Conservation (phyloP, 306 rosid species). For the Cucurbita pepo region DNA sequence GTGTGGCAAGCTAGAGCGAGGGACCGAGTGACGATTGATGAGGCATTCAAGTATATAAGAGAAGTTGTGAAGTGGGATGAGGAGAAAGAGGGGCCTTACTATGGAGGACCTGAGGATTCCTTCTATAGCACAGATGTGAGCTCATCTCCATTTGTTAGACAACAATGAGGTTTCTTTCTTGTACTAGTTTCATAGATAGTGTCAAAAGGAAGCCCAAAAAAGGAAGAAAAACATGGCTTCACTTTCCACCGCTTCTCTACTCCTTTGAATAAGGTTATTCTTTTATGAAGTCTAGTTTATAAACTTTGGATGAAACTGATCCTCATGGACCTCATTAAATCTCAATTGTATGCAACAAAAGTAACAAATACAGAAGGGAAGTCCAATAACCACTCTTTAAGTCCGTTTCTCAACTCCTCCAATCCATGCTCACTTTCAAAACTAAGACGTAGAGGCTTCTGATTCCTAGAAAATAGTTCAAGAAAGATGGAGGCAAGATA, state of each 20-base stretch:
- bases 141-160: constrained; percentile 69
- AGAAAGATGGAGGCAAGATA: constrained; percentile 18
- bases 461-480: constrained; percentile 38
- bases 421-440: constrained; percentile 23
- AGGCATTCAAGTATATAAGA: constrained; percentile 78
- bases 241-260: neutral
- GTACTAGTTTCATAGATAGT: neutral
- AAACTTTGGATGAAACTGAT: neutral
- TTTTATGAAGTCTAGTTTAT: neutral
- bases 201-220: neutral
- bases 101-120: constrained; percentile 79
- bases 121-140: constrained; percentile 87
- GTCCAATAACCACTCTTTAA: constrained; percentile 20
- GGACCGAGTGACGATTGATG: constrained; percentile 65
- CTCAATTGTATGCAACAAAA: constrained; percentile 11
- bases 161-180: constrained; percentile 20
- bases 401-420: constrained; percentile 2
- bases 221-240: neutral
- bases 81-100: constrained; percentile 68
- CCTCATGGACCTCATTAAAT: neutral
- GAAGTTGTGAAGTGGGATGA: constrained; percentile 98
- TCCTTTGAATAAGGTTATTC: neutral
- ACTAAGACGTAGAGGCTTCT: constrained; percentile 33
- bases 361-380: constrained; percentile 26
- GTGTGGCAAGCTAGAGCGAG: constrained; percentile 81